phyloP scores from a whole-genome alignment of 495 filamentous ascomycete genomes.

The Annulohypoxylon maeteangense region DNA sequence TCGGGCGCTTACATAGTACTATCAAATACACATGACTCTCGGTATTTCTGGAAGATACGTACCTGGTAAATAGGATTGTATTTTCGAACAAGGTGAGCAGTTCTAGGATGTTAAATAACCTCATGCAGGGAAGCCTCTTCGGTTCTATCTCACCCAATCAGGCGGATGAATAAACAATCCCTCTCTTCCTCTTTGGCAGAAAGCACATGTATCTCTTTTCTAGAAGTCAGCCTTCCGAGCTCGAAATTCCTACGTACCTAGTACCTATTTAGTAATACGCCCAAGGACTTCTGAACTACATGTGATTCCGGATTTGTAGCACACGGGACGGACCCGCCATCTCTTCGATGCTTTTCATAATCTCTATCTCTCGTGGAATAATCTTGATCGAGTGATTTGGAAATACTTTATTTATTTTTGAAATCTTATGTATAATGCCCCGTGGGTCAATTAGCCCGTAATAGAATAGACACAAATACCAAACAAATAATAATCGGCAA shows the following conservation, averaged over 20 bases:
- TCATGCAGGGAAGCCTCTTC: background rate
- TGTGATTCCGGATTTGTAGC: background rate
- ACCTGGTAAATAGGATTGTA: background rate
- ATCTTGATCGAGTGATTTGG: background rate
- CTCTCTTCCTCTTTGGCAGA: background rate
- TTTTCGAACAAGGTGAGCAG: background rate
- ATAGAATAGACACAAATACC: conserved; percentile 26
- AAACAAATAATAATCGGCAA: conserved; percentile 31
- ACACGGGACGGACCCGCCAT: background rate
- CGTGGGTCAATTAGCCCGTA: conserved; percentile 6
- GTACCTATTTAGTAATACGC: background rate
- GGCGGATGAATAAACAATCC: background rate
- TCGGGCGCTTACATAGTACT: background rate
- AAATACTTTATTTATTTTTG: background rate
- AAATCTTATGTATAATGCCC: conserved; percentile 23
- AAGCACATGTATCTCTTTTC: background rate
- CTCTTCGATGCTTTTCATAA: background rate
- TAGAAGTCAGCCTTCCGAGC: background rate
- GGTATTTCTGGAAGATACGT: background rate
- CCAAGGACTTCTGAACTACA: background rate
- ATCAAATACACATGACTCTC: background rate
- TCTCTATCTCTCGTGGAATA: background rate
- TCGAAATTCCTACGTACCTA: background rate
- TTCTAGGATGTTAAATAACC: background rate
- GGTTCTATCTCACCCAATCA: background rate